phyloP scores from a whole-genome alignment of 164 flowering plant genomes.

The Sedum album region DNA sequence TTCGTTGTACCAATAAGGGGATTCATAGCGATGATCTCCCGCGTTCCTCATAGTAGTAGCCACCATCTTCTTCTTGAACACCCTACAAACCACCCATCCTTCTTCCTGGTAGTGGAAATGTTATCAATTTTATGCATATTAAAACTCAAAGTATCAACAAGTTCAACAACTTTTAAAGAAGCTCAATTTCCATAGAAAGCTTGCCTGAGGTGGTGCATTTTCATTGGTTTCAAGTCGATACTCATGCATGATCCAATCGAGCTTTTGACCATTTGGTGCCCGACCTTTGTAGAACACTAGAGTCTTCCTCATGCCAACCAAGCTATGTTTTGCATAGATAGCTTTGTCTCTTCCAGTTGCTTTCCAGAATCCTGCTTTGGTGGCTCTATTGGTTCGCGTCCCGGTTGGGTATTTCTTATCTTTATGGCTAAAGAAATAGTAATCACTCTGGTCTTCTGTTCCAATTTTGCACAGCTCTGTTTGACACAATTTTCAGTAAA shows the following conservation, averaged over 20 bases:
- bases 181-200: conserved; percentile 12
- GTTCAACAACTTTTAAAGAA: background rate
- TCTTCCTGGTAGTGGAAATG: conserved; percentile 46
- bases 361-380: conserved; percentile 96
- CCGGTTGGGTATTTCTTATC: conserved; percentile 98
- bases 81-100: conserved; percentile 96
- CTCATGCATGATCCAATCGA: conserved; percentile 97
- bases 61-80: conserved; percentile 75
- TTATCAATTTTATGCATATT: background rate
- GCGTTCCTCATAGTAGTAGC: conserved; percentile 26
- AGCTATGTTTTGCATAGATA: conserved; percentile 54
- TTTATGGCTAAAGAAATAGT: conserved; percentile 97
- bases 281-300: conserved; percentile 85
- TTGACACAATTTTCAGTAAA: background rate
- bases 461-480: conserved; percentile 79
- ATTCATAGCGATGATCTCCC: conserved; percentile 27
- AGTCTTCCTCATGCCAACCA: conserved; percentile 93
- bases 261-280: conserved; percentile 93
- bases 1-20: conserved; percentile 80
- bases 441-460: conserved; percentile 75
- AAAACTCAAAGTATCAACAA: background rate
- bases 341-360: conserved; percentile 98
- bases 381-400: conserved; percentile 91
- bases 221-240: conserved; percentile 89
- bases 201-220: conserved; percentile 84